Percentiles rank a stretch among this genome's conserved stretches.
These are phyloP conservation scores for Senna siamea DNA, from an alignment of 306 rosid genomes.

Conservation along the genomic window DNA sequence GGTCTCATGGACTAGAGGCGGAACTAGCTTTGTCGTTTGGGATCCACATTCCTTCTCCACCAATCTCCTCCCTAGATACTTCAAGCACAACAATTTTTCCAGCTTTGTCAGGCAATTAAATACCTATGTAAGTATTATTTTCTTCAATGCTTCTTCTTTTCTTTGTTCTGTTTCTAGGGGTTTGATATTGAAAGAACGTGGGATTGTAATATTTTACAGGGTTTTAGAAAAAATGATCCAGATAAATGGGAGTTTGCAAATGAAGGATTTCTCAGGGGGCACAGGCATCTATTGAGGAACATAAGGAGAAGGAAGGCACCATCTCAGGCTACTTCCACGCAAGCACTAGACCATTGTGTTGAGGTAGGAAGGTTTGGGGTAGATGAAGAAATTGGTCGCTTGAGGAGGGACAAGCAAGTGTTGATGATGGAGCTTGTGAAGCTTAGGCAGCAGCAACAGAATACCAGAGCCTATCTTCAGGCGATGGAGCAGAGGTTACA, in stretches of 20 bases:
- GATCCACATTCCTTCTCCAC: slow-evolving; percentile 77
- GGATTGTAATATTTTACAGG: slow-evolving; percentile 50
- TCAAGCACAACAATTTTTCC: slow-evolving; percentile 94
- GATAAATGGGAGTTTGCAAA: slow-evolving; percentile 93
- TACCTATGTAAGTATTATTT: slow-evolving; percentile 69
- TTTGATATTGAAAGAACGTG: background rate
- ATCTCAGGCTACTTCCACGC: slow-evolving; percentile 48
- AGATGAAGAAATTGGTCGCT: slow-evolving; percentile 64
- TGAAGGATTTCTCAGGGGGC: slow-evolving; percentile 76
- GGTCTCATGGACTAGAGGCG: slow-evolving; percentile 81
- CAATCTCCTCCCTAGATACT: slow-evolving; percentile 70
- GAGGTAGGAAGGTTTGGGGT: slow-evolving; percentile 71
- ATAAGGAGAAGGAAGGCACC: slow-evolving; percentile 72
- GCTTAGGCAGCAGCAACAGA: slow-evolving; percentile 92
- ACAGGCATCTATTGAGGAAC: slow-evolving; percentile 63
- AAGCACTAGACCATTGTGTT: slow-evolving; percentile 53
- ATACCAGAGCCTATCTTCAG: slow-evolving; percentile 60
- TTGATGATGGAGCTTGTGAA: slow-evolving; percentile 76
- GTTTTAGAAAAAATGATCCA: slow-evolving; percentile 86
- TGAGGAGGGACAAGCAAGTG: slow-evolving; percentile 75
- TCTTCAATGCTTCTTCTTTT: background rate
- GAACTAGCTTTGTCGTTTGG: slow-evolving; percentile 82
- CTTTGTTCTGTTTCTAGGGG: background rate
- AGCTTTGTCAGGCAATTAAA: slow-evolving; percentile 96
- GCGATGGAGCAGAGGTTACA: slow-evolving; percentile 73